Base-by-base conservation (phyloP, 208 protist genomes). In the Leptomonas pyrrhocoris region DNA sequence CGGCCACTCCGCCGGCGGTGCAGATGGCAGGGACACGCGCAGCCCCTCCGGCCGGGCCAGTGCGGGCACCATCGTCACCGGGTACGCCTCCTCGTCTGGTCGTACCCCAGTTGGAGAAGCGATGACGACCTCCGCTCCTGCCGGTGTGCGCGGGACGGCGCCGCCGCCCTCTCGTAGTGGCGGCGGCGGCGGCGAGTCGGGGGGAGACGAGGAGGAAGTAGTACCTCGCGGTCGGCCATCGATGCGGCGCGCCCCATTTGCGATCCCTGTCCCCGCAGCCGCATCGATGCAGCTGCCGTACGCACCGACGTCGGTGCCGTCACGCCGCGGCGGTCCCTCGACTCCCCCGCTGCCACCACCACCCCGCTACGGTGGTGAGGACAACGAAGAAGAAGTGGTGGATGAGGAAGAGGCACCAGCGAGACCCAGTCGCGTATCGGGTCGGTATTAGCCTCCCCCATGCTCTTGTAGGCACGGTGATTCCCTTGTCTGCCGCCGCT, bases 351-450 rank as follows among this genome's bases (percentile, higher is more conserved):
- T 31, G 30, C 30, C 19, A 18, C 2, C 28, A 4, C 58, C 58
- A 19, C 18, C 58, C 1, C 58, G 40, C 15, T 49, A 50, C 40
- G 38, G n/a, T 6, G 40, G 56, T 30, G 38, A 21, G 21, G 49
- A 42, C 1, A 51, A 31, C 30, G 13, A 36, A 0, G 68, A 36
- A 3, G 57, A 77, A 15, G 50, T 59, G 18, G 68, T 53, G 23
- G 62, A 64, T 18, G 54, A 43, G 4, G 61, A 77, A 9, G 71
- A 58, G 51, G 31, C 13, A 46, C 60, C 56, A 15, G 23, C 53
- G 28, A 30, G 61, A 38, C 60, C 64, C 19, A 79, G 66, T 62
- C 59, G 73, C 43, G 61, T 68, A 31, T 72, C 73, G 21, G 73
- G 64, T 1, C 73, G 73, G 11, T 73, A 79, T 27, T 54, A 69